Conservation (phyloP, 192 early-diverging fungal species). For the Backusella morwellensis region DNA sequence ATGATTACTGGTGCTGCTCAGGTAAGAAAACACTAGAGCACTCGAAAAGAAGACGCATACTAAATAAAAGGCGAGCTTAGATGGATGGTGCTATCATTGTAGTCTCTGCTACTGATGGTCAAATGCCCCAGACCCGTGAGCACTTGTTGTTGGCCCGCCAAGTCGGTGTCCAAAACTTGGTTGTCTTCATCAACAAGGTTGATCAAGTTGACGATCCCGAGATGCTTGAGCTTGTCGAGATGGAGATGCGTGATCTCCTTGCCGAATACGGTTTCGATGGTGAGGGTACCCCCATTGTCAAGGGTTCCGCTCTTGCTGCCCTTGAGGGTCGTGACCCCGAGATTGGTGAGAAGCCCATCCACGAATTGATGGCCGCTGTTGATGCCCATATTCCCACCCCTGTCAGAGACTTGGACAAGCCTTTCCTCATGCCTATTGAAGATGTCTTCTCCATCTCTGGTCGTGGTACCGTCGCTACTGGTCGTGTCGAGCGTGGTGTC, state of each 20-base stretch:
- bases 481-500: conserved; percentile 92
- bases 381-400: conserved; percentile 93
- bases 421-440: conserved; percentile 99
- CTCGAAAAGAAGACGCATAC: too few relatives aligned
- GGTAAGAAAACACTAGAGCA: conserved; percentile 33
- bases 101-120: conserved; percentile 96
- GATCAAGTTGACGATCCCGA: conserved; percentile 95
- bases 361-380: conserved; percentile 91
- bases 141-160: conserved; percentile 95
- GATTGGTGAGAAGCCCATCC: conserved; percentile 85
- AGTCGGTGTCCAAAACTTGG: conserved; percentile 89
- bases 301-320: conserved; percentile 94
- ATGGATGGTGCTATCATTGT: conserved; percentile 99
- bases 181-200: conserved; percentile 99
- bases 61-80: conserved; percentile 23
- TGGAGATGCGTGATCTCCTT: conserved; percentile 98
- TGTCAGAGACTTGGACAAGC: conserved; percentile 92
- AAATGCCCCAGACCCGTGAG: conserved; percentile 99
- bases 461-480: conserved; percentile 94
- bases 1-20: conserved; percentile 98
- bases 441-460: conserved; percentile 98
- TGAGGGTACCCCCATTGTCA: conserved; percentile 87
- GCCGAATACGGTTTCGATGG: conserved; percentile 90
- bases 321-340: conserved; percentile 89
- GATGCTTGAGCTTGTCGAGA: conserved; percentile 98